These are phyloP conservation scores for Pachyrhizus erosus DNA, from an alignment of 306 rosid genomes.

Conservation along the genomic window DNA sequence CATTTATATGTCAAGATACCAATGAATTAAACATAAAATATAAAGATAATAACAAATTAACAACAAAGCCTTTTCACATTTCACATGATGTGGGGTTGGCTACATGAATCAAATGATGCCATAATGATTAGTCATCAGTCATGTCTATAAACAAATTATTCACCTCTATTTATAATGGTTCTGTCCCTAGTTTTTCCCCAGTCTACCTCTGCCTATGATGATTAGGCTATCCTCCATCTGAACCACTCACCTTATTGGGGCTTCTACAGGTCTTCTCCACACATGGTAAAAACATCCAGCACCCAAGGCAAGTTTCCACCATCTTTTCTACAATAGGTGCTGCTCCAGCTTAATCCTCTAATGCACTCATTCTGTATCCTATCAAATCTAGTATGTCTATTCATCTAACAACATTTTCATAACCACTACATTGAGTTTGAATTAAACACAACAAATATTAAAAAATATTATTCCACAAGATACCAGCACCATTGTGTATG, in stretches of 20 bases:
- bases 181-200: neutral
- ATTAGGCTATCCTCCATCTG: neutral
- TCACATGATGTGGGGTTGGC: neutral
- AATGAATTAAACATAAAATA: neutral
- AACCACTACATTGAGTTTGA: neutral
- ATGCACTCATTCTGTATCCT: neutral
- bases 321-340: neutral
- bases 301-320: neutral
- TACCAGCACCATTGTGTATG: slow-evolving; percentile 5
- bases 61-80: neutral
- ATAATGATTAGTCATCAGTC: neutral
- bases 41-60: neutral
- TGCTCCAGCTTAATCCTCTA: neutral
- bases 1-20: slow-evolving; percentile 13
- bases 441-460: neutral
- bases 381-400: neutral
- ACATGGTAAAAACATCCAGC: neutral
- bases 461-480: neutral
- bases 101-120: neutral
- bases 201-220: neutral
- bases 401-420: neutral
- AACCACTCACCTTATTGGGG: neutral
- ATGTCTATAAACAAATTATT: neutral
- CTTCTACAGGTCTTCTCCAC: neutral
- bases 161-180: neutral